phyloP scores from a whole-genome alignment of 225 moss, liverwort and hornwort genomes.

The Ulota crispa region DNA sequence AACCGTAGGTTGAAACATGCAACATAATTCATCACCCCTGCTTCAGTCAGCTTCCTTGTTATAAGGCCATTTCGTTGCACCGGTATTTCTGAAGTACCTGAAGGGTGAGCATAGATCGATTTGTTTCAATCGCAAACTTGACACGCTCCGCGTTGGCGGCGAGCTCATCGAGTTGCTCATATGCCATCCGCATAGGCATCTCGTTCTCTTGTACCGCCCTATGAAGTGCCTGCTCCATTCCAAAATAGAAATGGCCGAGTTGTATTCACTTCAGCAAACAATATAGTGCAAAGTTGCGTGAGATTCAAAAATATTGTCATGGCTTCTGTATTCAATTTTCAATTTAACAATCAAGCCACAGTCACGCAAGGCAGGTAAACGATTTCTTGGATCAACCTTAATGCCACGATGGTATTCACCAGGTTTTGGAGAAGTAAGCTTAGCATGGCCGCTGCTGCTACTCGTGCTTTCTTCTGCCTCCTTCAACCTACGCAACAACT shows the following conservation, averaged over 20 bases:
- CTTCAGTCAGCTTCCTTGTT: not conserved
- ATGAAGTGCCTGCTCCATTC: conserved; percentile 59
- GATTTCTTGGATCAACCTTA: conserved; percentile 44
- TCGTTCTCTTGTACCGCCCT: conserved; percentile 75
- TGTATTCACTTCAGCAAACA: not conserved
- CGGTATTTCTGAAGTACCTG: conserved; percentile 46
- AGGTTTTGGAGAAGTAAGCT: conserved; percentile 53
- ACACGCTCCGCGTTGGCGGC: conserved; percentile 89
- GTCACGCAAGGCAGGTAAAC: not conserved
- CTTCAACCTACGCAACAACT: conserved; percentile 48
- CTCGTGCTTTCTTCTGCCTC: conserved; percentile 54
- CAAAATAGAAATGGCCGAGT: conserved; percentile 7
- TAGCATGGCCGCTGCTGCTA: conserved; percentile 39
- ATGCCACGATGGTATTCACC: conserved; percentile 53
- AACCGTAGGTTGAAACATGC: not conserved
- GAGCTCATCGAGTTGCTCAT: conserved; percentile 86
- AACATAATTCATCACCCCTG: not conserved
- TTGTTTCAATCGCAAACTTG: conserved; percentile 74
- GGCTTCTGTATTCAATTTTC: not conserved
- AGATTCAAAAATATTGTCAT: not conserved
- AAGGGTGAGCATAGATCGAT: conserved; percentile 68
- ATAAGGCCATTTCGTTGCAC: not conserved
- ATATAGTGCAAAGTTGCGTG: not conserved
- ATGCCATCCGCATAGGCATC: conserved; percentile 86
- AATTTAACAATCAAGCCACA: not conserved